phyloP scores from a whole-genome alignment of 345 rosid species.

The Arabis hirsuta region DNA sequence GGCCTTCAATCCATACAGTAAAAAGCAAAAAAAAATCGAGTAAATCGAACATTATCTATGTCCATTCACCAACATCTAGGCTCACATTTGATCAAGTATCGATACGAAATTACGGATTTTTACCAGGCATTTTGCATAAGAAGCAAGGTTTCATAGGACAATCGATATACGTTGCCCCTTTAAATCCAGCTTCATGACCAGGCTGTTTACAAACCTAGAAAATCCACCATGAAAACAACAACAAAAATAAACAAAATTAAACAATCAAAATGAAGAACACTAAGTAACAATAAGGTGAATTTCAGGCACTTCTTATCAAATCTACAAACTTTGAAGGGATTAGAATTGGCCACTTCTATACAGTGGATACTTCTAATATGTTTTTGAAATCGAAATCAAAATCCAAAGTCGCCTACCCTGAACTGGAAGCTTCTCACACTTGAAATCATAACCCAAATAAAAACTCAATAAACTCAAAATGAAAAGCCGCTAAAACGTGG shows the following conservation, averaged over 20 bases:
- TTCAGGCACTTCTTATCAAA: neutral
- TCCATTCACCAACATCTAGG: neutral
- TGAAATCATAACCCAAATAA: neutral
- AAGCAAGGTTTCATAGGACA: constrained; percentile 98
- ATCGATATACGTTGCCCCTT: constrained; percentile 90
- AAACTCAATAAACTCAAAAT: neutral
- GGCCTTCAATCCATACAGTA: constrained; percentile 58
- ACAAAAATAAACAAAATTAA: neutral
- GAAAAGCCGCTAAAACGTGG: neutral
- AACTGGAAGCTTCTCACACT: neutral
- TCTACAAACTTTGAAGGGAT: too few relatives aligned
- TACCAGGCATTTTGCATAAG: constrained; percentile 97
- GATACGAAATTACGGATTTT: neutral
- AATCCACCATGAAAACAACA: constrained; percentile 27
- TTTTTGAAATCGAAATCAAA: neutral
- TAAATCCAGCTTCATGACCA: constrained; percentile 97
- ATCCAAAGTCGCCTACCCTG: neutral
- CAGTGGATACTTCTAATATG: neutral
- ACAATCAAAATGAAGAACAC: constrained; percentile 19
- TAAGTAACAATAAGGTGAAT: neutral
- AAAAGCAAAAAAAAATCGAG: neutral
- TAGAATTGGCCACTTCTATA: neutral
- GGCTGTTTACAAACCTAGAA: constrained; percentile 85
- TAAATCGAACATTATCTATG: neutral
- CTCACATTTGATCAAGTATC: constrained; percentile 3